Evolutionary conservation across 2,329 filamentous ascomycete species (phyloP).

Genomic region (Simplicillium sp.): DNA sequence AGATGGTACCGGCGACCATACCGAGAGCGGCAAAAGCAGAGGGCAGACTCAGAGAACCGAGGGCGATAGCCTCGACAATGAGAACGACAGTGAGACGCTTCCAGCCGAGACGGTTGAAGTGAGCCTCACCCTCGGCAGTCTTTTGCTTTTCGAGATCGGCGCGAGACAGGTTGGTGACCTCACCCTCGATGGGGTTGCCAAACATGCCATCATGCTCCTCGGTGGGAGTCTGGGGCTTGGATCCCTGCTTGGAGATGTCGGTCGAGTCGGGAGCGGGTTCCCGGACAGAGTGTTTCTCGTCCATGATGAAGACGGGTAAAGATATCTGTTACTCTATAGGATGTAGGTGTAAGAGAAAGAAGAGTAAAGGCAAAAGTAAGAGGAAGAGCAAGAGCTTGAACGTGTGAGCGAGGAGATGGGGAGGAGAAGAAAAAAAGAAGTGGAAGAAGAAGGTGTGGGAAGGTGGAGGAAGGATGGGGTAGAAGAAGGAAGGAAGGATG

Average conservation of each 20-base stretch:
- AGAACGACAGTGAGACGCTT: conserved; percentile 45
- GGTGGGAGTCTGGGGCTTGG: conserved; percentile 1
- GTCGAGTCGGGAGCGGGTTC: too few species aligned
- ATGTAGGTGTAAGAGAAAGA: neutral
- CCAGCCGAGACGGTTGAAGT: conserved; percentile 46
- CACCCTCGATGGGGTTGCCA: conserved; percentile 16
- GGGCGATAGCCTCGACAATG: conserved; percentile 47
- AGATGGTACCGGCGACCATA: conserved; percentile 39
- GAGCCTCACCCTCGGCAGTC: conserved; percentile 31
- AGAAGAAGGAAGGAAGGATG: too few species aligned
- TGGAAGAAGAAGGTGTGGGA: neutral
- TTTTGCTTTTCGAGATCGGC: conserved; percentile 37
- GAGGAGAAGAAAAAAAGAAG: neutral
- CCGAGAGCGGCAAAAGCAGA: conserved; percentile 42
- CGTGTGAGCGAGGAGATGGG: neutral
- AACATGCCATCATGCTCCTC: conserved; percentile 15
- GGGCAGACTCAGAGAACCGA: conserved; percentile 42
- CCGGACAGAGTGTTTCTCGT: neutral
- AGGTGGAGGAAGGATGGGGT: neutral
- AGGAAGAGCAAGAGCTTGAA: neutral
- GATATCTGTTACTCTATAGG: neutral
- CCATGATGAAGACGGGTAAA: neutral
- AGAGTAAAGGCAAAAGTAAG: neutral
- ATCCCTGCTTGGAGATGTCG: neutral
- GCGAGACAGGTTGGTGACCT: conserved; percentile 26